A percentile compares a stretch with the other conserved stretches of the same genome.
Evolutionary conservation across 2,329 filamentous ascomycete species (phyloP).

Genomic region (Trichoderma sp.): DNA sequence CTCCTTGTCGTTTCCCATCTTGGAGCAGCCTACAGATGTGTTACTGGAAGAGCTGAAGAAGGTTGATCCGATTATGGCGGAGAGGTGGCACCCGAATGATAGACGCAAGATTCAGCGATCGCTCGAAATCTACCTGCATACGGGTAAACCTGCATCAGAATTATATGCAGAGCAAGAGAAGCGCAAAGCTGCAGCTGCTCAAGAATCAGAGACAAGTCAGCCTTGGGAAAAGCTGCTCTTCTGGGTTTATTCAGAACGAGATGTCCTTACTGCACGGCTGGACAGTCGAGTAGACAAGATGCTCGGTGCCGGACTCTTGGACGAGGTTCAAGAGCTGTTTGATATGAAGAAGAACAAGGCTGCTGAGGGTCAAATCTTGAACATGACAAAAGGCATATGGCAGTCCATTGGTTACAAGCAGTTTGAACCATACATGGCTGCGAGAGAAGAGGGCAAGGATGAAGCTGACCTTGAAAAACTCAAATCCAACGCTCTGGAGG

Average conservation of each 20-base stretch:
- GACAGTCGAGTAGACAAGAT: constrained; percentile 82
- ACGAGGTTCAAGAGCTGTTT: constrained; percentile 51
- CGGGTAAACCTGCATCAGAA: constrained; percentile 78
- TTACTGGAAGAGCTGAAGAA: constrained; percentile 73
- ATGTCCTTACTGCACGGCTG: constrained; percentile 68
- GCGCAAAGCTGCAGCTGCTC: constrained; percentile 37
- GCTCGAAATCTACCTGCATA: constrained; percentile 84
- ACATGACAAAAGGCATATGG: constrained; percentile 86
- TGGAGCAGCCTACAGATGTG: constrained; percentile 69
- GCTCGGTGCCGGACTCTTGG: constrained; percentile 59
- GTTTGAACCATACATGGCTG: constrained; percentile 70
- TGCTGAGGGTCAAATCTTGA: constrained; percentile 55
- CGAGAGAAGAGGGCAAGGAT: constrained; percentile 37
- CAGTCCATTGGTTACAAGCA: constrained; percentile 97
- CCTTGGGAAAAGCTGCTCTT: constrained; percentile 68
- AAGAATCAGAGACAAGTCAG: constrained; percentile 25
- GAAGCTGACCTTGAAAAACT: constrained; percentile 53
- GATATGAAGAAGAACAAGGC: constrained; percentile 40
- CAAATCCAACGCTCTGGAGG: constrained; percentile 63
- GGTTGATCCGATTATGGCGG: constrained; percentile 87
- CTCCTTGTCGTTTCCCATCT: constrained; percentile 61
- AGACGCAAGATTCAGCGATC: constrained; percentile 85
- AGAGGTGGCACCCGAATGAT: constrained; percentile 92
- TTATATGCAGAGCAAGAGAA: constrained; percentile 77
- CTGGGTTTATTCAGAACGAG: constrained; percentile 79